These are phyloP conservation scores for Endothia cerciana DNA, from an alignment of 2,329 filamentous ascomycete genomes.

Conservation along the genomic window DNA sequence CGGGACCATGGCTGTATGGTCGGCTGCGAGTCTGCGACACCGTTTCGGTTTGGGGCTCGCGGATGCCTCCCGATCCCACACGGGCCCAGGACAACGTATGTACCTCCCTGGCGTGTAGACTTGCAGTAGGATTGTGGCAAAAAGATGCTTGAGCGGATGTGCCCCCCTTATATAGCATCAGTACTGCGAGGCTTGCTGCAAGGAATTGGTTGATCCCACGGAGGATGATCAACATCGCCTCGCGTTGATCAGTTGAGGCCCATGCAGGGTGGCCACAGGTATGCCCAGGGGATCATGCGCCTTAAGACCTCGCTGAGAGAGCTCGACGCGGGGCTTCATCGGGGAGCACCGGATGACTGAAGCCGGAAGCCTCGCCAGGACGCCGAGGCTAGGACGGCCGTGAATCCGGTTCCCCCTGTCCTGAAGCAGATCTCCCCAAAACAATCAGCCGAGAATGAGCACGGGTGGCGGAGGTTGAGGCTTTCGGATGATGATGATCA, in stretches of 20 bases:
- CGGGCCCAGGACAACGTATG: not conserved
- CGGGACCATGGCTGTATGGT: slow-evolving; percentile 13
- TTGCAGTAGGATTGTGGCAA: slow-evolving; percentile 21
- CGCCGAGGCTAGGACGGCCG: slow-evolving; percentile 13
- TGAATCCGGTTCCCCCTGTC: not conserved
- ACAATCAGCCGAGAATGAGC: not conserved
- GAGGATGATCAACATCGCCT: slow-evolving; percentile 3
- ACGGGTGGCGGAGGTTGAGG: not conserved
- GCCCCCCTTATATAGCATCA: not conserved
- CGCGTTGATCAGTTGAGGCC: not conserved
- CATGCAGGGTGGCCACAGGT: not conserved
- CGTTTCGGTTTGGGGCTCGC: not conserved
- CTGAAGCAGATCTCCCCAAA: not conserved
- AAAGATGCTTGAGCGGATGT: slow-evolving; percentile 1
- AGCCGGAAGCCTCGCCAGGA: slow-evolving; percentile 14
- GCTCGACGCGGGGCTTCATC: not conserved
- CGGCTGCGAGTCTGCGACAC: slow-evolving; percentile 8
- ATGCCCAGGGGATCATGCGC: not conserved
- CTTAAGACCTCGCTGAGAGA: slow-evolving; percentile 3
- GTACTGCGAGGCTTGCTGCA: not conserved
- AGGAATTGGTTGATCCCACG: slow-evolving; percentile 14
- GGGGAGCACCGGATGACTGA: slow-evolving; percentile 10
- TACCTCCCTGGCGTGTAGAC: not conserved
- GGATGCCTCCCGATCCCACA: not conserved
- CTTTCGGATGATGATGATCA: not conserved